Percentiles rank a stretch among this genome's conserved stretches.
Conservation (phyloP, 306 rosid genomes). For the Carpinus fangiana region DNA sequence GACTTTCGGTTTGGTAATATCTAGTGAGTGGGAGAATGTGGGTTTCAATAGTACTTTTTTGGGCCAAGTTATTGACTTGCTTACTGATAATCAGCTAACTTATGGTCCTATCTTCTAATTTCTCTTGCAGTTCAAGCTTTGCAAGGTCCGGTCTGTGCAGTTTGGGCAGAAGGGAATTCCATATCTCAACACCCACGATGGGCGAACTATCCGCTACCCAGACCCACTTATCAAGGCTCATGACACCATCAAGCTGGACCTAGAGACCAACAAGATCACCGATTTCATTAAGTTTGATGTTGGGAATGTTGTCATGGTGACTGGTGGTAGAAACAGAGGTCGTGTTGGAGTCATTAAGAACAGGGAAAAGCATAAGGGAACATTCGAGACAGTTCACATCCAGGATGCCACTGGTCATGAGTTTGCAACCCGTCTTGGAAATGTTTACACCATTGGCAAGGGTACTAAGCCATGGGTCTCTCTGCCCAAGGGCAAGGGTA, state of each 20-base stretch:
- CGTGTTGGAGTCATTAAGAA: constrained; percentile 80
- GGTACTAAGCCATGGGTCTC: constrained; percentile 70
- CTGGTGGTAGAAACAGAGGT: constrained; percentile 78
- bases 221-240: constrained; percentile 81
- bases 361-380: constrained; percentile 87
- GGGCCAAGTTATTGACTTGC: neutral
- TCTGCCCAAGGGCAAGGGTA: constrained; percentile 86
- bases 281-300: constrained; percentile 79
- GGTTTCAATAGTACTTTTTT: neutral
- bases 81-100: neutral
- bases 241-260: constrained; percentile 80
- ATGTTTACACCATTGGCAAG: constrained; percentile 77
- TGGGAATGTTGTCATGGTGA: constrained; percentile 81
- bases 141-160: constrained; percentile 78
- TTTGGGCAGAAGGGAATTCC: constrained; percentile 85
- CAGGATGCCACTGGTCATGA: constrained; percentile 82
- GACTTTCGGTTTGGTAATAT: neutral
- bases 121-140: constrained; percentile 64
- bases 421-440: constrained; percentile 68
- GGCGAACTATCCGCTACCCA: constrained; percentile 85
- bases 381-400: constrained; percentile 67
- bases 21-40: neutral
- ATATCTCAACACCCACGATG: constrained; percentile 74
- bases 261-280: constrained; percentile 59
- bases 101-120: neutral